Evolutionary conservation across 768 basidiomycete species (phyloP), one percentile per base, ranked within the genome.

Genomic region (Boletus subcaerulescens): DNA sequence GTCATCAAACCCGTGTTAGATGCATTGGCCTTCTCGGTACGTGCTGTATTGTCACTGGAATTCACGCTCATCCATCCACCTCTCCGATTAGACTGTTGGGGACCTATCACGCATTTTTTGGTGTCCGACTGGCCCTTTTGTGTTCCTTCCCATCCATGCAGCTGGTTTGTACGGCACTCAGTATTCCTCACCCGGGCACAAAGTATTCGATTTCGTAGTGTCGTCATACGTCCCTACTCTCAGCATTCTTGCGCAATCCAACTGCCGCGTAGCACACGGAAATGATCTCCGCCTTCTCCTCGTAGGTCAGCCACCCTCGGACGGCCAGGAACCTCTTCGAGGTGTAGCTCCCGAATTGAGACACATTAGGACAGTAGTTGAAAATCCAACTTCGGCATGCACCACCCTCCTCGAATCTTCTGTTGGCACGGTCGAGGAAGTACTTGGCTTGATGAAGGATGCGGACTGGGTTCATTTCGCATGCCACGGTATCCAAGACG

Each of bases 281-380:
- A 13, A n/a, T 2, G 18, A 33, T 12, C 29, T 45, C 44, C 29
- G 29, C 33, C 33, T 22, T 2, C 46, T 48, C 9, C 3, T 5
- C 6, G 33, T 67, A 11, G 17, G 43, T 5, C 60, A 64, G 35
- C 59, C 63, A 7, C 17, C 44, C 0, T 51, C 67, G 5, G 60
- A 56, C 17, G 60, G 59, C 2, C 45, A 41, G 10, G 4, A 1
- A 4, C 38, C 39, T 20, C 52, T 68, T 5, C 60, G 54, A 3
- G 56, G 55, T 22, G 44, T 57, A 5, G 45, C 58, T n/a, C 55
- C 58, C 2, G 54, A 53, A 60, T 61, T 50, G 70, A 60, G 40
- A 70, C 69, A 50, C 68, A 70, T 20, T 33, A 47, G 20, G 12
- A 1, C 13, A 2, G 26, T 56, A 0, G 10, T 57, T 22, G 2